phyloP scores from a whole-genome alignment of 2,329 filamentous ascomycete species.

The Ceratocystiopsis brevicomis region DNA sequence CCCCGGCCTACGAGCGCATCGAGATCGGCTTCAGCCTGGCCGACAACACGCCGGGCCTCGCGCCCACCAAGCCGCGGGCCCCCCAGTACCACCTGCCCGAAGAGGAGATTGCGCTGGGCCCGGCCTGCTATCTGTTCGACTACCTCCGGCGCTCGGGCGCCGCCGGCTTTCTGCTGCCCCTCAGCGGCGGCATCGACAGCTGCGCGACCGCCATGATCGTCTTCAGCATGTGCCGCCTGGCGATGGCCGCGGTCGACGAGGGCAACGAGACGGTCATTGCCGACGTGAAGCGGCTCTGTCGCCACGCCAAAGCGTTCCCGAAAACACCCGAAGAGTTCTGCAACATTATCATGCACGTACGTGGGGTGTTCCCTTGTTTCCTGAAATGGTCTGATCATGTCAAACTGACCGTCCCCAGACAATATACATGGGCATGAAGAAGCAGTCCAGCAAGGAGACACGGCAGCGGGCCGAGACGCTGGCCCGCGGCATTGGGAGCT shows the following conservation, averaged over 20 bases:
- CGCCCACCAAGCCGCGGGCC: constrained; percentile 18
- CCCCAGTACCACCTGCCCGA: constrained; percentile 39
- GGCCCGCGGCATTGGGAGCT: constrained; percentile 41
- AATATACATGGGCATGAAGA: constrained; percentile 51
- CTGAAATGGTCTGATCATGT: no score
- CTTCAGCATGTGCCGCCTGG: constrained; percentile 35
- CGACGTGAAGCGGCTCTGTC: constrained; percentile 20
- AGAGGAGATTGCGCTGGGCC: constrained; percentile 46
- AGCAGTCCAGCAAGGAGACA: constrained; percentile 48
- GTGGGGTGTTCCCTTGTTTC: no score
- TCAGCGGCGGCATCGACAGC: constrained; percentile 40
- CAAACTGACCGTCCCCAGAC: constrained; percentile 20
- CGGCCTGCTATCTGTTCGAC: constrained; percentile 44
- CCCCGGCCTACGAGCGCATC: constrained; percentile 25
- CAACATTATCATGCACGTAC: constrained; percentile 19
- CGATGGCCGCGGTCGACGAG: constrained; percentile 30
- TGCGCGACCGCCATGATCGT: constrained; percentile 27
- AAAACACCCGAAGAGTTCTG: constrained; percentile 38
- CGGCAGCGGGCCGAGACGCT: constrained; percentile 45
- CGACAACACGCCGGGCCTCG: constrained; percentile 13
- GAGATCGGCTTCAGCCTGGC: constrained; percentile 18
- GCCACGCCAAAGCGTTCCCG: constrained; percentile 21
- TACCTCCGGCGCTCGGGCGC: constrained; percentile 31
- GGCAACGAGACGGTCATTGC: constrained; percentile 20
- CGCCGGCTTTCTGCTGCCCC: constrained; percentile 35